Percentiles rank a stretch among this genome's conserved stretches.
phyloP scores from a whole-genome alignment of 2,329 filamentous ascomycete species.

The Verticillium alfalfae region DNA sequence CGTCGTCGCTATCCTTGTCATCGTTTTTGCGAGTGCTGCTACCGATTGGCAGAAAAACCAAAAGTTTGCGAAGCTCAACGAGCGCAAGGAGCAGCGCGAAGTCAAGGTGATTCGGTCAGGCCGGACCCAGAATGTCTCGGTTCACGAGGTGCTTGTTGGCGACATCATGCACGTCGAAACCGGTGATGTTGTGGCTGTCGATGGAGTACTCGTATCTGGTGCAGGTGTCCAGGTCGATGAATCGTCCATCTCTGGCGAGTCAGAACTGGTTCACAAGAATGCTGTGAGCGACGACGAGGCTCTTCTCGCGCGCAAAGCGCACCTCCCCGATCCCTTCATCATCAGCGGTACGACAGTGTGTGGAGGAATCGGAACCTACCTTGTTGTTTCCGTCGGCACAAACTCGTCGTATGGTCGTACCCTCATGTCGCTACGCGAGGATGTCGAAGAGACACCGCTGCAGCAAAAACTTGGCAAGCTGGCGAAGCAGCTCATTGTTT shows the following conservation, averaged over 20 bases:
- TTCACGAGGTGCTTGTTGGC: conserved; percentile 67
- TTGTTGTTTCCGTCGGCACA: conserved; percentile 69
- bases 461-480: conserved; percentile 73
- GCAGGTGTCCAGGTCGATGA: conserved; percentile 61
- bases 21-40: conserved; percentile 69
- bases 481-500: conserved; percentile 64
- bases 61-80: conserved; percentile 75
- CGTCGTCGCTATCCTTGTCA: conserved; percentile 69
- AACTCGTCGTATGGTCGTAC: conserved; percentile 73
- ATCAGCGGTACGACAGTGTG: conserved; percentile 73
- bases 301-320: conserved; percentile 42
- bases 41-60: conserved; percentile 82
- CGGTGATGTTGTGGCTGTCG: conserved; percentile 66
- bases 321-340: conserved; percentile 71
- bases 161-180: conserved; percentile 70
- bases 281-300: conserved; percentile 59
- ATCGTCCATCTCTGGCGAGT: conserved; percentile 72
- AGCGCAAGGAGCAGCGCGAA: conserved; percentile 69
- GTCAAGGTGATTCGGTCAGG: conserved; percentile 76
- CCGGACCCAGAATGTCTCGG: conserved; percentile 60
- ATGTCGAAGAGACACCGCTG: conserved; percentile 71
- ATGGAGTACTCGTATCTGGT: conserved; percentile 63
- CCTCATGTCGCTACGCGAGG: conserved; percentile 71
- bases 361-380: conserved; percentile 68
- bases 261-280: conserved; percentile 64